Evolutionary conservation across 192 early-diverging fungal genomes (phyloP), one percentile per base, ranked within the genome.

Genomic region (Powellomyces hirtus): DNA sequence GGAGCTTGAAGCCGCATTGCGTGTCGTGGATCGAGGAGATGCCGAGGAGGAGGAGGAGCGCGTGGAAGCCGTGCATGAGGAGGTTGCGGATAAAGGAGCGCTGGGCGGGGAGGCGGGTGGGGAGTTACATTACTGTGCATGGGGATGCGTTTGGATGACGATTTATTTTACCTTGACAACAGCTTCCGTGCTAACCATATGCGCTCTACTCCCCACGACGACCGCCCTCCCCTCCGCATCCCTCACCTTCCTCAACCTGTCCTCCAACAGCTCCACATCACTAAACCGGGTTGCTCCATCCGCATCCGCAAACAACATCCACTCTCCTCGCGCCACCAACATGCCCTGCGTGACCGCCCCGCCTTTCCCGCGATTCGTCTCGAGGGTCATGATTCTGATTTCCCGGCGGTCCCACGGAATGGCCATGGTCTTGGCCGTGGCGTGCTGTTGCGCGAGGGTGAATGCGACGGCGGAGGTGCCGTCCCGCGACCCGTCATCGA

Each of bases 1-100:
- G 89, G 29, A 98, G 78, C 73, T 98, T 98, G 85, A 98, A 98
- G 4, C 96, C 96, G 74, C 96, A 98, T 73, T 98, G 96, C 11
- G 96, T 98, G 71, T 98, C 96, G 29, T 89, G 87, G 69, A 98
- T 91, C 1, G 84, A 84, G 22, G 89, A 81, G 60, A 96, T 92
- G 1, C 94, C 96, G 55, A 98, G 77, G 11, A 96, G 66, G 58
- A 89, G 89, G 44, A 98, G 87, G 69, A 94, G 76, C 35, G 89
- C 86, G 79, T 98, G 96, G 80, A 98, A 98, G 4, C 90, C 89
- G 77, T 89, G 85, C 90, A 97, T 96, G 62, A 98, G 82, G 56
- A 98, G 88, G 66, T 95, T 95, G 55, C 96, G 88, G 24, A 98
- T 79, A 46, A 89, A 89, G 36, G 94, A 93, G 16, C 96, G 88